Evolutionary conservation across 2,329 filamentous ascomycete genomes (phyloP).

Genomic region (Exserohilum rostratum): DNA sequence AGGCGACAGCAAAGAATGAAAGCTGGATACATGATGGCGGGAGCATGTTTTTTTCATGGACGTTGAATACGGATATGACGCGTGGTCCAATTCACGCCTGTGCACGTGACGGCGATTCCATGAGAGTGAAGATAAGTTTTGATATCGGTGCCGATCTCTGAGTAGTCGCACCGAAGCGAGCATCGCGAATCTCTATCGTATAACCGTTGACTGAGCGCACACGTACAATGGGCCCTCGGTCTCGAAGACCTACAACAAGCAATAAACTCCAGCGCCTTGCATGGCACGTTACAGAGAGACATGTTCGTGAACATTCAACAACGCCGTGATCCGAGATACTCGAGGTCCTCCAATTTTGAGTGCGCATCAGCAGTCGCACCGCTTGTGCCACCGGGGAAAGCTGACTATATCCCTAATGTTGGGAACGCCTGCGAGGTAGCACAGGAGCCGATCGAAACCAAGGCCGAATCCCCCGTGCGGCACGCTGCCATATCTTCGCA

Average conservation of each 20-base stretch:
- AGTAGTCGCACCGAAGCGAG: neutral
- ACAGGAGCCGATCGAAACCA: conserved; percentile 84
- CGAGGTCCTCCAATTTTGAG: conserved; percentile 6
- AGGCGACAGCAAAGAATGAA: neutral
- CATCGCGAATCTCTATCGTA: conserved; percentile 1
- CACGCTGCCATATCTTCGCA: conserved; percentile 87
- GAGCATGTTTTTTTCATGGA: too few species aligned
- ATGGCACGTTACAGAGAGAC: conserved; percentile 13
- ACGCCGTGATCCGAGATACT: conserved; percentile 13
- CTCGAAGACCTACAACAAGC: conserved; percentile 7
- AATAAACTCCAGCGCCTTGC: conserved; percentile 8
- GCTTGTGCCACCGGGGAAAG: conserved; percentile 75
- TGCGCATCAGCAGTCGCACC: conserved; percentile 57
- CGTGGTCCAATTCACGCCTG: neutral
- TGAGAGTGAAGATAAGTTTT: neutral
- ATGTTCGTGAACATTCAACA: conserved; percentile 6
- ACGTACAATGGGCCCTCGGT: conserved; percentile 21
- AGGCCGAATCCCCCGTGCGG: conserved; percentile 91
- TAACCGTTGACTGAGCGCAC: conserved; percentile 23
- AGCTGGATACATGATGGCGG: too few species aligned
- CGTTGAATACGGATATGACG: too few species aligned
- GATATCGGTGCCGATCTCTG: neutral
- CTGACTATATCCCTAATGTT: conserved; percentile 85
- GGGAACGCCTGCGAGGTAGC: conserved; percentile 79
- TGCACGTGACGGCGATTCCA: neutral